phyloP scores from a whole-genome alignment of 371 early-diverging fungal species.

The Rhizopus stolonifer region DNA sequence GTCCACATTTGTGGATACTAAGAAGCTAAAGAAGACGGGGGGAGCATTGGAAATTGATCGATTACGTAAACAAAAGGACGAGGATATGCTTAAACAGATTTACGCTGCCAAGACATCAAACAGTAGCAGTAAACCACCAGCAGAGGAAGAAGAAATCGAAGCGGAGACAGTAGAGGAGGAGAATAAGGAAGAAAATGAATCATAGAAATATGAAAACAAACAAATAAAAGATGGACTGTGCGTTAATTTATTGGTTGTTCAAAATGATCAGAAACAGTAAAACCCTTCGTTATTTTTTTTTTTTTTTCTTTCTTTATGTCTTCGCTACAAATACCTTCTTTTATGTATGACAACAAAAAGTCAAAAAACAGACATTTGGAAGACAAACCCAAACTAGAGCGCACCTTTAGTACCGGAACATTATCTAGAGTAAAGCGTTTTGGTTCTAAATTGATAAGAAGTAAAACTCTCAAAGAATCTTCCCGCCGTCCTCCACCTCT shows the following conservation, averaged over 20 bases:
- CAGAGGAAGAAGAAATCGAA: background rate
- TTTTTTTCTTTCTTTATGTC: slow-evolving; percentile 8
- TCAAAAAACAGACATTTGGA: background rate
- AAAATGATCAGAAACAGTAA: background rate
- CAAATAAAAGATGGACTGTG: background rate
- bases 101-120: slow-evolving; percentile 25
- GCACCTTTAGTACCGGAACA: background rate
- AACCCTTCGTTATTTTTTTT: background rate
- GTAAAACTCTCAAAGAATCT: background rate
- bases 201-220: background rate
- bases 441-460: slow-evolving; percentile 7
- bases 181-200: background rate
- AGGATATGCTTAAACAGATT: slow-evolving; percentile 65
- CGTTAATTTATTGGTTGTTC: background rate
- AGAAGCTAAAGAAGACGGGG: slow-evolving; percentile 71
- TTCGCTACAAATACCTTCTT: slow-evolving; percentile 2
- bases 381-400: background rate
- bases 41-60: slow-evolving; percentile 73
- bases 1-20: slow-evolving; percentile 60
- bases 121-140: slow-evolving; percentile 5
- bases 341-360: slow-evolving; percentile 4
- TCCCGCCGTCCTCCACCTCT: background rate
- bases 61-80: slow-evolving; percentile 63
- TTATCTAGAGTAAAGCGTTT: slow-evolving; percentile 6
- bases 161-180: background rate